A percentile compares a stretch with the other conserved stretches of the same genome.
These are phyloP conservation scores for Abortiporus biennis DNA, from an alignment of 1,284 basidiomycete genomes.

Conservation along the genomic window DNA sequence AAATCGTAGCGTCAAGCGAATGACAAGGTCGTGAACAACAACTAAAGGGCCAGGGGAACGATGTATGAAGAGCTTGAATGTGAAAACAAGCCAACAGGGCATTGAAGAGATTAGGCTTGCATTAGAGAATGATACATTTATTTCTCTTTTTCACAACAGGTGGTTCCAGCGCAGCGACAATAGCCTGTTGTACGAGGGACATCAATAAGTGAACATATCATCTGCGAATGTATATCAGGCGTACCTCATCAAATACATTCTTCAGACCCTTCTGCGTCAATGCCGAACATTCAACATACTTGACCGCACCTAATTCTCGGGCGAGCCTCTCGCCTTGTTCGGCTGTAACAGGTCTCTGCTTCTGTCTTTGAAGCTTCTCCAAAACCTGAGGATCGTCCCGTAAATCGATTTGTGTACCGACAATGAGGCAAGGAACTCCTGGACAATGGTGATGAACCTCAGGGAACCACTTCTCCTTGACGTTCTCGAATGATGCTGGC, in stretches of 20 bases:
- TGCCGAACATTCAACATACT: conserved; percentile 99
- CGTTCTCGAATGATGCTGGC: conserved; percentile 99
- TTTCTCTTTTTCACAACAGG: conserved; percentile 83
- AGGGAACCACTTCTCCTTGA: conserved; percentile 99
- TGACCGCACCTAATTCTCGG: conserved; percentile 94
- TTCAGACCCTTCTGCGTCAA: conserved; percentile 98
- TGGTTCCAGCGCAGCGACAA: conserved; percentile 96
- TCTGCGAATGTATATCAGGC: conserved; percentile 17
- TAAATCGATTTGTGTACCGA: conserved; percentile 97
- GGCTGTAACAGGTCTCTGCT: conserved; percentile 86
- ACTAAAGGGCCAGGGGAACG: conserved; percentile 4
- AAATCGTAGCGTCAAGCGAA: conserved; percentile 18
- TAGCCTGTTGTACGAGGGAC: conserved; percentile 57
- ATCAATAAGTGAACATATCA: conserved; percentile 3
- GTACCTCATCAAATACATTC: conserved; percentile 99
- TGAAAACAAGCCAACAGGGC: too few relatives aligned
- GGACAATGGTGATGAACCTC: conserved; percentile 99
- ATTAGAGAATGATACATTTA: conserved; percentile 83
- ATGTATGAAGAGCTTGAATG: conserved; percentile 9
- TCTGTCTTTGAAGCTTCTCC: conserved; percentile 94
- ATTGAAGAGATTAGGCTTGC: conserved; percentile 13
- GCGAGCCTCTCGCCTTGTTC: conserved; percentile 94
- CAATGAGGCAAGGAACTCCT: conserved; percentile 98
- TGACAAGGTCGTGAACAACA: conserved; percentile 14
- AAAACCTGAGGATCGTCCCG: conserved; percentile 90